These are phyloP conservation scores for Ogataea polymorpha DNA, from an alignment of 805 yeast species.

Conservation along the genomic window DNA sequence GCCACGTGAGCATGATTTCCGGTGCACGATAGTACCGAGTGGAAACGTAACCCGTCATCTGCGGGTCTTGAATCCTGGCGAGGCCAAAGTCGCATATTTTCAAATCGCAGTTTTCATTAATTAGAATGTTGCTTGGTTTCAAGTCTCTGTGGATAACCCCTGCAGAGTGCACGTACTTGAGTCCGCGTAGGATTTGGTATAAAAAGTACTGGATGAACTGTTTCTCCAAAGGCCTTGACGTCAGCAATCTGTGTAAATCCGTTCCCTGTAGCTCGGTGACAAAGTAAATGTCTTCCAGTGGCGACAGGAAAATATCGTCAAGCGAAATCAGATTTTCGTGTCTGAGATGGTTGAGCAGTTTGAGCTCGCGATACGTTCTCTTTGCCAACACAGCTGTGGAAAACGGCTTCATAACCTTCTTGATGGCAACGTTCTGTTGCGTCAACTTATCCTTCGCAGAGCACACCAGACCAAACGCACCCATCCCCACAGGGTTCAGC, in stretches of 20 bases:
- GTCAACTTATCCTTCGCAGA: constrained; percentile 92
- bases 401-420: constrained; percentile 97
- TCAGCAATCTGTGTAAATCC: constrained; percentile 85
- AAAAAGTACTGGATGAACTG: constrained; percentile 96
- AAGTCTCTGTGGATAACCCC: constrained; percentile 93
- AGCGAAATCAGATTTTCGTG: constrained; percentile 93
- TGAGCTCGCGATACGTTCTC: constrained; percentile 93
- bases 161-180: constrained; percentile 93
- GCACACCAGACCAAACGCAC: constrained; percentile 97
- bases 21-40: constrained; percentile 97
- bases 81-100: constrained; percentile 95
- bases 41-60: constrained; percentile 97
- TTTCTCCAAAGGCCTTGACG: constrained; percentile 90
- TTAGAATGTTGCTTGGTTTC: constrained; percentile 86
- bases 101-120: constrained; percentile 92
- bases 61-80: constrained; percentile 97
- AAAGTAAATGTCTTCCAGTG: constrained; percentile 91
- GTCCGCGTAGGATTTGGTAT: constrained; percentile 90
- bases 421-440: constrained; percentile 91
- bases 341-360: constrained; percentile 84
- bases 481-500: constrained; percentile 98
- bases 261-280: constrained; percentile 98
- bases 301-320: constrained; percentile 91
- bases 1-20: constrained; percentile 98
- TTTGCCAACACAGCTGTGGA: constrained; percentile 92